Percentiles rank a stretch among this genome's conserved stretches.
phyloP scores from a whole-genome alignment of 2,329 filamentous ascomycete species.

The Diaporthe sp. region DNA sequence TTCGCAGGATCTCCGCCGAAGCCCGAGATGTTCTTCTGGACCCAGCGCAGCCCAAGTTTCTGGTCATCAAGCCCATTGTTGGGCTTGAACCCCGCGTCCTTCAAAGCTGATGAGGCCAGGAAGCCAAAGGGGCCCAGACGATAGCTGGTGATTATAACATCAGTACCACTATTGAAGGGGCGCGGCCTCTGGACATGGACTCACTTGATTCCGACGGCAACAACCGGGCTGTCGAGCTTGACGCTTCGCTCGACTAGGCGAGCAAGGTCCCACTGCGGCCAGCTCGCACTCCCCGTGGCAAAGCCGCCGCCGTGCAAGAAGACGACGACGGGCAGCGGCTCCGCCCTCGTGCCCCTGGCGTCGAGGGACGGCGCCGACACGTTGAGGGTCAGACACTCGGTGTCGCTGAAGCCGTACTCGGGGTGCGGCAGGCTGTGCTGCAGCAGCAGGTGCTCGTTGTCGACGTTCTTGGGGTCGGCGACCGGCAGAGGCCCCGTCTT shows the following conservation, averaged over 20 bases:
- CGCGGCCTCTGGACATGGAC: neutral
- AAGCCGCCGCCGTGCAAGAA: constrained; percentile 69
- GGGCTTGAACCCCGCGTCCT: constrained; percentile 57
- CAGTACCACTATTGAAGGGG: neutral
- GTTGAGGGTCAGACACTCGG: constrained; percentile 66
- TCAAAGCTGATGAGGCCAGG: constrained; percentile 62
- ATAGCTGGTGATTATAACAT: constrained; percentile 53
- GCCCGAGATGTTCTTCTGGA: constrained; percentile 49
- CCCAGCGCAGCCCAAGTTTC: constrained; percentile 50
- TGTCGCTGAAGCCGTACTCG: constrained; percentile 58
- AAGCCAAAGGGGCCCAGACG: constrained; percentile 60
- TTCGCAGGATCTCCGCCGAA: constrained; percentile 52
- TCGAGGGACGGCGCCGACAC: constrained; percentile 58
- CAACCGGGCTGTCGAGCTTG: constrained; percentile 58
- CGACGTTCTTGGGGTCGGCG: constrained; percentile 55
- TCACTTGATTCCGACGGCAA: constrained; percentile 61
- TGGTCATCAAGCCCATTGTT: constrained; percentile 61
- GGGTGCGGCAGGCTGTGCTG: constrained; percentile 60
- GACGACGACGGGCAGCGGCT: constrained; percentile 63
- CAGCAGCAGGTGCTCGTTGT: constrained; percentile 62
- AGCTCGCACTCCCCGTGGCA: constrained; percentile 62
- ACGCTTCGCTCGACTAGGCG: constrained; percentile 59
- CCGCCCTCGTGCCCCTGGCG: constrained; percentile 10
- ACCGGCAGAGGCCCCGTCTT: constrained; percentile 56
- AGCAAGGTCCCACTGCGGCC: constrained; percentile 64